phyloP scores from a whole-genome alignment of 2,329 filamentous ascomycete genomes.

The Alternaria panax region DNA sequence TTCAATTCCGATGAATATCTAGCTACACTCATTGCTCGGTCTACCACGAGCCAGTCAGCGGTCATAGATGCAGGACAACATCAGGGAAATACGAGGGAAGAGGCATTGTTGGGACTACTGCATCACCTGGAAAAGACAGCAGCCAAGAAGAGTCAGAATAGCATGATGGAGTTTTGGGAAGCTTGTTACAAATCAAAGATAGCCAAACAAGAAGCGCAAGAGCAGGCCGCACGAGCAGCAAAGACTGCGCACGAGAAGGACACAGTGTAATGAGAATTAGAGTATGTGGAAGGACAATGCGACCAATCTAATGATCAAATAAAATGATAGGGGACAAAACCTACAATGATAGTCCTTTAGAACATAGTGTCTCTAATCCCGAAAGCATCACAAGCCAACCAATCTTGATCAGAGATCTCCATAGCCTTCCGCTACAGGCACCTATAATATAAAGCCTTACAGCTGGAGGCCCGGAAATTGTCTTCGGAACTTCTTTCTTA shows the following conservation, averaged over 20 bases:
- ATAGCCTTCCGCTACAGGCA: not conserved
- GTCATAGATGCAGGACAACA: not conserved
- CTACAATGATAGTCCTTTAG: not conserved
- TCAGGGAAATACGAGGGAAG: not conserved
- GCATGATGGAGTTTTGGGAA: not conserved
- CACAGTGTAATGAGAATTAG: not conserved
- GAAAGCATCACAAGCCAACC: not conserved
- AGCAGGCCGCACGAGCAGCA: not conserved
- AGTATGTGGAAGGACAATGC: no score
- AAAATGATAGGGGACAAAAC: no score
- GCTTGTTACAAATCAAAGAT: not conserved
- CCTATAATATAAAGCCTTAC: not conserved
- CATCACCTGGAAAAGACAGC: not conserved
- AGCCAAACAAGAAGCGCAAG: no score
- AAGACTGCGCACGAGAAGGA: not conserved
- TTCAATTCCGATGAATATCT: not conserved
- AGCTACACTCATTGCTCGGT: not conserved
- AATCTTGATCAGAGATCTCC: not conserved
- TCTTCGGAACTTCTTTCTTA: not conserved
- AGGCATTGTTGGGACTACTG: not conserved
- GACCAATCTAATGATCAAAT: no score
- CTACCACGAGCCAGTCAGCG: not conserved
- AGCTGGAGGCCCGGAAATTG: not conserved
- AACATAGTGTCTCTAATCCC: not conserved
- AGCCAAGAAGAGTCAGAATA: not conserved